Base-by-base conservation (phyloP, 768 basidiomycete species). In the Phaffia australis region DNA sequence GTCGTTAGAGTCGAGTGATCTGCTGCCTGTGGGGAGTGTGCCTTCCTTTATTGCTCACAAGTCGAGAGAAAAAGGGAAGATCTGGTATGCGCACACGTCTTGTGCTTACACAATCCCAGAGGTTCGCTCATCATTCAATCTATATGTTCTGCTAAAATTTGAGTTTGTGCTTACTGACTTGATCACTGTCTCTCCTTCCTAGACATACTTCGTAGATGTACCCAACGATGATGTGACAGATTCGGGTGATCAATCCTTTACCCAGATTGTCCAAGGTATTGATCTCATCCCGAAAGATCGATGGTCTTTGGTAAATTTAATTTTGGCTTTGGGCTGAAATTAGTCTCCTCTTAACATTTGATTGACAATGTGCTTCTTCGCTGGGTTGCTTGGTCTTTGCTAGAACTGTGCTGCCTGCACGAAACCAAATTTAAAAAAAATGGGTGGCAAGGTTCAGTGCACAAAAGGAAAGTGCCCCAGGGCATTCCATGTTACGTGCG, bases 401-500 rank as follows among this genome's bases (percentile, higher is more conserved):
- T 51, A 97, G 91, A 95, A 94, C 87, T 99, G 94, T 75, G 82
- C 85, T 8, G 83, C 85, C 0, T 97, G 93, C 74, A 79, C 81
- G n/a, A 89, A 85, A 75, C 81, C 78, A 52, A 80, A 63, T 15
- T 65, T 73, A 19, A 71, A 72, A 21, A 69, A 69, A 35, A 70
- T 71, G 42, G 76, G 75, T 9, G 75, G 74, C 46, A 76, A 78
- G 69, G 75, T 95, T 29, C 93, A 97, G 73, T 97, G 93, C 74
- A 88, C 89, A 19, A 89, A 88, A 68, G 76, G 75, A 54, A 70
- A 73, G 8, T 32, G 63, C 57, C 56, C 57, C 32, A 58, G 87
- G 74, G 88, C 93, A 0, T 95, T 90, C 78, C 94, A 98, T 73
- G 87, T 95, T 32, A 86, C 85, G 3, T 99, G 95, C 75, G 94